Percentiles rank a stretch among this genome's conserved stretches.
Evolutionary conservation across 2,329 filamentous ascomycete genomes (phyloP).

Genomic region (Penicillium aurantiogriseum): DNA sequence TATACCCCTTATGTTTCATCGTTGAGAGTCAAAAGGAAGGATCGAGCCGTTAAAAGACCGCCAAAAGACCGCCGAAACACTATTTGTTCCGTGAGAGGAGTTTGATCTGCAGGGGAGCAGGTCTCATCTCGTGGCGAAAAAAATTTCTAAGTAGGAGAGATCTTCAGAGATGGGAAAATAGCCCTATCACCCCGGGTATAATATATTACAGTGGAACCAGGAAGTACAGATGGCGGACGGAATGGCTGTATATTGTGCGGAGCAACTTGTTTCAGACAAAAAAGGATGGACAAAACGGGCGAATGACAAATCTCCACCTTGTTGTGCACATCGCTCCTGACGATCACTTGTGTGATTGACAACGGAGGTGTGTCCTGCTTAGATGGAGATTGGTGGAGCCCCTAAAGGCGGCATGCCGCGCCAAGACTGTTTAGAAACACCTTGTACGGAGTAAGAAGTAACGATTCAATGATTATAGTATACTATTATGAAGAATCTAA

Average conservation of each 20-base stretch:
- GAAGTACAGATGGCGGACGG: not conserved
- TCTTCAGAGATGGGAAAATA: not conserved
- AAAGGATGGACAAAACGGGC: not conserved
- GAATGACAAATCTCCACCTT: constrained; percentile 2
- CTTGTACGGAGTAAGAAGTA: not conserved
- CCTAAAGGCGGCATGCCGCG: not conserved
- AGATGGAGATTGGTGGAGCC: not conserved
- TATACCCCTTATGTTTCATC: constrained; percentile 14
- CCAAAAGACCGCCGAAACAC: not conserved
- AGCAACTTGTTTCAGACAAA: constrained; percentile 2
- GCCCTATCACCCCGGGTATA: not conserved
- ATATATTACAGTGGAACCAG: constrained; percentile 1
- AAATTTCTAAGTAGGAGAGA: not conserved
- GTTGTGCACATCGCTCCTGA: not conserved
- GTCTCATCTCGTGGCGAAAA: not conserved
- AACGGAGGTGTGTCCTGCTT: not conserved
- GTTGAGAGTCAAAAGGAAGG: not conserved
- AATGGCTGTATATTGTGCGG: not conserved
- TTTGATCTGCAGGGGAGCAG: constrained; percentile 4
- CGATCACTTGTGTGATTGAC: not conserved
- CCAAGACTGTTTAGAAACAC: not conserved
- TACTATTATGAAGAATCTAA: not conserved
- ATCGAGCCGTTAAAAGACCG: not conserved
- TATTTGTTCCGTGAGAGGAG: not conserved
- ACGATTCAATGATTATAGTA: too few relatives aligned